Evolutionary conservation across 768 basidiomycete genomes (phyloP).

Genomic region (Antrodiella citrinella): DNA sequence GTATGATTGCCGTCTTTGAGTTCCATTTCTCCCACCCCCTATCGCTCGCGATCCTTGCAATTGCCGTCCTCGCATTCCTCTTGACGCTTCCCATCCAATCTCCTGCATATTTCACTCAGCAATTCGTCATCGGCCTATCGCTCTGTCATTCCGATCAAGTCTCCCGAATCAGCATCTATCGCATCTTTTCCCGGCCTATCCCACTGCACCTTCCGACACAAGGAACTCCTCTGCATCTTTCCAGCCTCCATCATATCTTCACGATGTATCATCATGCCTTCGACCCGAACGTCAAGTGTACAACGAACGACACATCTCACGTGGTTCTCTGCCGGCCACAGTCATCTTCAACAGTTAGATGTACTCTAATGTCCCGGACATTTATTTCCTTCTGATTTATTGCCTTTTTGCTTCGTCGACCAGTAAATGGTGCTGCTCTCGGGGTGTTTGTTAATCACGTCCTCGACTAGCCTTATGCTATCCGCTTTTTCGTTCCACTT

Average conservation of each 20-base stretch:
- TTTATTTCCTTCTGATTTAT: neutral
- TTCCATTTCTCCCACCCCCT: neutral
- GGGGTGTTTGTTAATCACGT: conserved; percentile 1
- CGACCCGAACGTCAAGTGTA: neutral
- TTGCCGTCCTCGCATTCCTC: neutral
- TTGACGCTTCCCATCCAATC: conserved; percentile 1
- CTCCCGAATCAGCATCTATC: conserved; percentile 1
- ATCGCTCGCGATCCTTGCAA: neutral
- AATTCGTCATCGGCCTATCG: neutral
- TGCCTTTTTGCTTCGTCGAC: conserved; percentile 11
- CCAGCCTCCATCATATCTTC: neutral
- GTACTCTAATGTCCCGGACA: neutral
- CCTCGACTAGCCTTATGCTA: neutral
- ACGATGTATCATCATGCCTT: neutral
- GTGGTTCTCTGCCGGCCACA: neutral
- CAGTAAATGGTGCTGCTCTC: conserved; percentile 18
- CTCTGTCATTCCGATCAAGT: neutral
- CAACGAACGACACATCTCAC: neutral
- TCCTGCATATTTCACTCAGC: conserved; percentile 3
- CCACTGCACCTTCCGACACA: neutral
- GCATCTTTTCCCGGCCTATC: neutral
- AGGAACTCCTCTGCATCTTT: neutral
- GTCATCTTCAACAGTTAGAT: neutral
- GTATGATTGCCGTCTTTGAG: neutral
- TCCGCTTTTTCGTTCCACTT: neutral